Conservation (phyloP, 306 rosid genomes). For the Vigna reflexopilosa region DNA sequence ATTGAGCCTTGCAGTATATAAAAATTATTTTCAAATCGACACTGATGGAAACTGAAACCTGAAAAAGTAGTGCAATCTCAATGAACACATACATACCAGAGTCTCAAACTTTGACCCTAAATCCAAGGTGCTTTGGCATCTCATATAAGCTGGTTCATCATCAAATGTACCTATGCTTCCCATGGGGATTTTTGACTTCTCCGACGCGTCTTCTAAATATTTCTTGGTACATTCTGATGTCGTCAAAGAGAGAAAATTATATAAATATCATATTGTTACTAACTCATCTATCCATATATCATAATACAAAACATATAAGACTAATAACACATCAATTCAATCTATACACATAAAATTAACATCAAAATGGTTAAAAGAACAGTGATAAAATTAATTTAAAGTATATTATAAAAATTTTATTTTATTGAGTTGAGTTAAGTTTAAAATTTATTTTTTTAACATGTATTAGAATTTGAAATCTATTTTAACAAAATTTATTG, state of each 20-base stretch:
- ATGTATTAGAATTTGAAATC: no score
- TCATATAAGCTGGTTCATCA: constrained; percentile 68
- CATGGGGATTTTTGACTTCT: constrained; percentile 49
- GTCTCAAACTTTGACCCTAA: constrained; percentile 68
- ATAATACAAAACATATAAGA: no score
- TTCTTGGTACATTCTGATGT: constrained; percentile 68
- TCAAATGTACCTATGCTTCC: constrained; percentile 68
- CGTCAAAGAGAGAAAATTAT: neutral
- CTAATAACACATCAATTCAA: no score
- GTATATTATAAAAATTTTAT: no score
- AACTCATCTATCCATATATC: no score
- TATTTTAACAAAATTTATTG: no score
- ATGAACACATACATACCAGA: constrained; percentile 51
- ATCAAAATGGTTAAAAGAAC: no score
- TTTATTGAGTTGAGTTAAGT: no score
- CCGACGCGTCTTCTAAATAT: constrained; percentile 62
- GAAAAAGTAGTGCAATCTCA: neutral
- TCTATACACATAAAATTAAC: no score
- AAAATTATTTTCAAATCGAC: neutral
- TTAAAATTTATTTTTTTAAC: no score
- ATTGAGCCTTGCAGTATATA: constrained; percentile 54
- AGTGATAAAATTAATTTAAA: no score
- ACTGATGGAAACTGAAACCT: neutral
- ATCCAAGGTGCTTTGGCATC: constrained; percentile 65
- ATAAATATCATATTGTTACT: neutral